Conservation (phyloP, 2,329 filamentous ascomycete species). For the Apiospora kogelbergensis region DNA sequence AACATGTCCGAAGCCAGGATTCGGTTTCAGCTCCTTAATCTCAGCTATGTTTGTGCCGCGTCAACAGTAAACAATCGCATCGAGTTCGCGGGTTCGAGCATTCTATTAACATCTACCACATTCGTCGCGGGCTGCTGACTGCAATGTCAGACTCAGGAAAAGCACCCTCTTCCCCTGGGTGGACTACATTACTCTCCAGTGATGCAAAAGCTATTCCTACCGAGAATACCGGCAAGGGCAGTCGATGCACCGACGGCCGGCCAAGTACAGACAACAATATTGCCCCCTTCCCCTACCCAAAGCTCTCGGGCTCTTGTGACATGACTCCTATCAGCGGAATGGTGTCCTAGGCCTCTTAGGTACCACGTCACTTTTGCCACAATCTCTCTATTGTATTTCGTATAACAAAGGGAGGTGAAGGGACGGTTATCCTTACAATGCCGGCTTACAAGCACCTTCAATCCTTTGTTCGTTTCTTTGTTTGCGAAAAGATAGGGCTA, state of each 20-base stretch:
- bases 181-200: background rate
- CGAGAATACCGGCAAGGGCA: background rate
- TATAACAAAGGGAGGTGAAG: background rate
- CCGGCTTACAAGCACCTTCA: background rate
- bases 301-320: background rate
- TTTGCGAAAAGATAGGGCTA: background rate
- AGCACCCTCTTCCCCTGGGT: background rate
- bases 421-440: background rate
- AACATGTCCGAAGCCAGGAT: background rate
- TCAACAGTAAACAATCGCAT: too few species aligned
- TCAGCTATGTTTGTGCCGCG: background rate
- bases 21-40: background rate
- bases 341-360: background rate
- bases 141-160: background rate
- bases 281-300: background rate
- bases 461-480: background rate
- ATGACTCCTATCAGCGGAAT: background rate
- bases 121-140: background rate
- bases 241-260: background rate
- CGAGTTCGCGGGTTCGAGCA: background rate
- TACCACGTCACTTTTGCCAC: background rate
- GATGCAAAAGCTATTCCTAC: background rate
- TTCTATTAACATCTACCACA: background rate
- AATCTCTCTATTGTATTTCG: too few species aligned
- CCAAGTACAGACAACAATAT: background rate